Evolutionary conservation across 176 grass and related monocot genomes (phyloP).

Genomic region (Dendrocalamus sinicus): DNA sequence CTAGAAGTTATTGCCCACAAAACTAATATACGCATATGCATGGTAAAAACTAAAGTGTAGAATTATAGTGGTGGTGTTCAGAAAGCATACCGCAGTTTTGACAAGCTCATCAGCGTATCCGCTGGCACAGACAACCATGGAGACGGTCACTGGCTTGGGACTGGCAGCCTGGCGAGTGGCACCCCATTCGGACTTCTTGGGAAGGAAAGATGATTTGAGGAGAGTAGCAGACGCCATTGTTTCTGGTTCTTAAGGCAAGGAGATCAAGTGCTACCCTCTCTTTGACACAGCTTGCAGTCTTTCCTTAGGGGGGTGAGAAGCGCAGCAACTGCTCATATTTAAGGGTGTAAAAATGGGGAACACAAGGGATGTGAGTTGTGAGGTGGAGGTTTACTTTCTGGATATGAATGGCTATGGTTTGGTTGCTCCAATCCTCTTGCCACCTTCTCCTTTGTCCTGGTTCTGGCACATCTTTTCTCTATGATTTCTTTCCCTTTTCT

Average conservation of each 20-base stretch:
- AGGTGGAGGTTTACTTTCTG: constrained; percentile 61
- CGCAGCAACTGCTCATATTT: constrained; percentile 55
- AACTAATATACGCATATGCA: not conserved
- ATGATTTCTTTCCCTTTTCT: constrained; percentile 39
- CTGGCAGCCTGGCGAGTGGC: constrained; percentile 32
- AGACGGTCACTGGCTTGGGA: constrained; percentile 60
- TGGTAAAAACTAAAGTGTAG: not conserved
- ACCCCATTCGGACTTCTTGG: constrained; percentile 88
- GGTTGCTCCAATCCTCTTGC: constrained; percentile 66
- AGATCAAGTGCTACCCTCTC: constrained; percentile 45
- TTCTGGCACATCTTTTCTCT: constrained; percentile 30
- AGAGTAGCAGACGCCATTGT: constrained; percentile 92
- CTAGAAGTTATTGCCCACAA: constrained; percentile 1
- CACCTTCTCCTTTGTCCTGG: constrained; percentile 63
- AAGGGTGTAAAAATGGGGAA: constrained; percentile 51
- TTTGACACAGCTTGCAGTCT: constrained; percentile 43
- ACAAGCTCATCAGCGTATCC: constrained; percentile 87
- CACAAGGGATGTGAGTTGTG: constrained; percentile 84
- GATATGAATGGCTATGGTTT: constrained; percentile 77
- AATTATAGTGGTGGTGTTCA: not conserved
- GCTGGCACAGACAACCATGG: constrained; percentile 75
- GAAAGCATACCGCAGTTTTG: constrained; percentile 76
- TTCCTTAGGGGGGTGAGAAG: constrained; percentile 62
- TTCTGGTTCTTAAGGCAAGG: constrained; percentile 29
- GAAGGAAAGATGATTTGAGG: constrained; percentile 98